Base-by-base conservation (phyloP, 192 early-diverging fungal genomes). In the Backusella mclennaniae region DNA sequence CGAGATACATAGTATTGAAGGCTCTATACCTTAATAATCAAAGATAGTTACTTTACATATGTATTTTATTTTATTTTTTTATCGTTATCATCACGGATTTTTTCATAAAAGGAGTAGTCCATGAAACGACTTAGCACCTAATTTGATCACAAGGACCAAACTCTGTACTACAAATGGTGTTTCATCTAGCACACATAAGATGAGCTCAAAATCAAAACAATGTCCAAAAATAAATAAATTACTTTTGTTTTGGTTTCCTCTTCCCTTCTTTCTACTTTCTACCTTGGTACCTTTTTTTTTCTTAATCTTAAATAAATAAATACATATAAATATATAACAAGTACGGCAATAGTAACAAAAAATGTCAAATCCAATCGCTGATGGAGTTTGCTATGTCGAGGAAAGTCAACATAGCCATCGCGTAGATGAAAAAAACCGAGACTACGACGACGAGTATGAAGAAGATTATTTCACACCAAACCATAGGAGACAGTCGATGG, bases 181-280 rank as follows among this genome's bases (percentile, higher is more conserved):
- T 63, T 63, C 56, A 63, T 63, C 56, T 63, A 8, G 56, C 56
- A 63, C 23, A 63, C 56, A 63, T 63, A 63, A 63, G 56, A 63
- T 63, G 56, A 29, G 56, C 56, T 63, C 56, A 63, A 63, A 63
- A 63, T 63, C 56, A 63, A 63, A 63, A 63, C 56, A 63, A 63
- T 63, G 56, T 11, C 56, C 56, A 63, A 63, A 63, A 63, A 26
- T 11, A 63, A 63, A 59, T 26, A 29, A 14, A 11, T 29, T 8
- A 63, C 9, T 49, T 49, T 49, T 49, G 4, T 49, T 49, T 49
- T 21, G 17, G 6, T n/a, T 17, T 49, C 4, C 6, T 19, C 1
- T 29, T 59, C 56, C 11, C 56, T 59, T 59, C 23, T 59, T 26
- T 59, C 56, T 2, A 59, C 21, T 59, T 59, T 59, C 56, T 59